Base-by-base conservation (phyloP, 768 basidiomycete genomes). In the Lyophyllum atratum region DNA sequence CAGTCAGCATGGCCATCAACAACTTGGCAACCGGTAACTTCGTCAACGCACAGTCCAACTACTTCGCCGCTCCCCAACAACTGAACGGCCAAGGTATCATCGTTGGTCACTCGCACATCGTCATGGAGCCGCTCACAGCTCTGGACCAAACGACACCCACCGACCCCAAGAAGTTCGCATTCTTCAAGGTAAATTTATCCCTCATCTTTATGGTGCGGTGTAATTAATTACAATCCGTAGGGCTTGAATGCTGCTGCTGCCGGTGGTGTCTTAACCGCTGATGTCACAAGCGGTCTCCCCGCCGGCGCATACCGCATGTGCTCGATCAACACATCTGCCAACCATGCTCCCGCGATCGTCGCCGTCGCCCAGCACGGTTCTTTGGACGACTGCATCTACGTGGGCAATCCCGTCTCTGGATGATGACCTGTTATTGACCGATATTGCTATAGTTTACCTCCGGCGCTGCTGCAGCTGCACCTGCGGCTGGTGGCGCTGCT, bases 291-390 rank as follows among this genome's bases (percentile, higher is more conserved):
- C 21, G 87, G 87, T 59, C 71, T 89, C 24, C 77, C 85, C 31
- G 79, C 76, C 11, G 86, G 86, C 46, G 66, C 73, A 28, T 90
- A 92, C 73, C 75, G 79, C 56, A 66, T 87, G 22, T 77, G 81
- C 58, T 80, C 83, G 5, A 86, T 87, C 68, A 83, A 82, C 63
- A 64, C 78, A 28, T 75, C 80, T 15, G 65, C 80, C 11, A 88
- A 88, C 70, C 85, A 89, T 62, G 80, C 81, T 61, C 85, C 82
- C 3, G 79, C 72, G 48, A 70, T 86, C 54, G 84, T 81, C 43
- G 76, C 85, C 17, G 68, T 88, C 46, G 85, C 81, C 17, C 85
- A 85, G 61, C 87, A 84, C 60, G 85, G 86, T 57, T 69, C 72
- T 21, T 65, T 85, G 29, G 84, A 88, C 66, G 86, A 90, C 64